These are phyloP conservation scores for Aspergillus wentii DNA, from an alignment of 495 filamentous ascomycete species.

Conservation along the genomic window DNA sequence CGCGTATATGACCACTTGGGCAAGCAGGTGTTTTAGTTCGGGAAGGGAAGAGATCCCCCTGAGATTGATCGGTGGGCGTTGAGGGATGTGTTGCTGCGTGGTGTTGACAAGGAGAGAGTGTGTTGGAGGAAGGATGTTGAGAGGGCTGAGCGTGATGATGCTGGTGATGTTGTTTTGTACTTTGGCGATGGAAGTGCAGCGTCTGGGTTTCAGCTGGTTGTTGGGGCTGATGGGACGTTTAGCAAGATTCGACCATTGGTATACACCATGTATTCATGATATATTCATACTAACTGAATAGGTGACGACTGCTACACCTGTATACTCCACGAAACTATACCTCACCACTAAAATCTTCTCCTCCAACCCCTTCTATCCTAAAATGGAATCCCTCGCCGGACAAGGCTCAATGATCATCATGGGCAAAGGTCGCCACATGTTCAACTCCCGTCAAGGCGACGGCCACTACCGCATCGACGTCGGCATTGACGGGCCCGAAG, in stretches of 20 bases:
- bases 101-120: conserved; percentile 30
- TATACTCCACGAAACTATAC: conserved; percentile 16
- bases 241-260: conserved; percentile 40
- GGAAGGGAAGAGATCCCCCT: conserved; percentile 10
- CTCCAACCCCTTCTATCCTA: neutral
- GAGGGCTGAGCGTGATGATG: conserved; percentile 1
- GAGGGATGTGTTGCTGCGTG: conserved; percentile 37
- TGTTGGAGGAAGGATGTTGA: conserved; percentile 27
- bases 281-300: neutral
- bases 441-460: neutral
- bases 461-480: neutral
- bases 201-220: conserved; percentile 23
- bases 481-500: neutral
- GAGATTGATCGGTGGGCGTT: conserved; percentile 39
- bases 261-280: neutral
- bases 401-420: conserved; percentile 8
- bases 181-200: conserved; percentile 10
- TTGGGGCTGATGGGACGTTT: conserved; percentile 60
- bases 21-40: conserved; percentile 2
- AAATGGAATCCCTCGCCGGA: conserved; percentile 2
- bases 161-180: conserved; percentile 1
- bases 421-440: neutral
- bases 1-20: conserved; percentile 7
- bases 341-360: conserved; percentile 4
- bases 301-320: conserved; percentile 7